These are phyloP conservation scores for Metschnikowia orientalis DNA, from an alignment of 805 yeast species.

Conservation along the genomic window DNA sequence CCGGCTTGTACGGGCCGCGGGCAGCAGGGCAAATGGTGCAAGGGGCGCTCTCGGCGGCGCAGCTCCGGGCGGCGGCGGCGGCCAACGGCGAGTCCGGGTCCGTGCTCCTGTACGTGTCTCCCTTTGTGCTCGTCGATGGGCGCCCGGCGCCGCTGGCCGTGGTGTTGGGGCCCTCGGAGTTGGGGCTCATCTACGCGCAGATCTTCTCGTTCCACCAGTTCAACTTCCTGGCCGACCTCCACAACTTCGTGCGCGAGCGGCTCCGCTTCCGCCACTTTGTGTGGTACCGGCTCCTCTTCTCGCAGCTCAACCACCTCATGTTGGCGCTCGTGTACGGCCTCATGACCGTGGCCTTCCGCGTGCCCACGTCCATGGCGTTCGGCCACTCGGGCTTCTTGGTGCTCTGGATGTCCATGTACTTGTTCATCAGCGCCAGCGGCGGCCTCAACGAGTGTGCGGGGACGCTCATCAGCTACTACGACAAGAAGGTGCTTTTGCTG, in stretches of 20 bases:
- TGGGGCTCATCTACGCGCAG: conserved; percentile 31
- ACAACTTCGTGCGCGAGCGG: conserved; percentile 16
- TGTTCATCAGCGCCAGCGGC: conserved; percentile 27
- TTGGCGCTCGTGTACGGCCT: conserved; percentile 29
- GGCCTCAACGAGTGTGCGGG: conserved; percentile 27
- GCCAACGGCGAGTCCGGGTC: conserved; percentile 13
- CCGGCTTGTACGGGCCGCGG: conserved; percentile 17
- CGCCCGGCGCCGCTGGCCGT: conserved; percentile 21
- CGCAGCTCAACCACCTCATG: conserved; percentile 28
- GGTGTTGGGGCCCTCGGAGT: conserved; percentile 30
- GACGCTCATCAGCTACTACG: conserved; percentile 19
- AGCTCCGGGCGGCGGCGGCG: conserved; percentile 14
- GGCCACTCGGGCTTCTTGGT: conserved; percentile 33
- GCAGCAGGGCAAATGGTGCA: conserved; percentile 19
- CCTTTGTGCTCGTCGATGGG: conserved; percentile 20
- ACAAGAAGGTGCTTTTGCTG: conserved; percentile 19
- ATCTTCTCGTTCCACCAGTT: conserved; percentile 33
- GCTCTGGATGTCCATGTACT: conserved; percentile 28
- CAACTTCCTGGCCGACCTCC: conserved; percentile 28
- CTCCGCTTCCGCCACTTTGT: conserved; percentile 25
- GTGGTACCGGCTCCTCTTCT: conserved; percentile 25
- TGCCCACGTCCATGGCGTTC: conserved; percentile 23
- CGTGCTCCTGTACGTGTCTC: conserved; percentile 21
- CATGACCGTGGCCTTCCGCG: conserved; percentile 29
- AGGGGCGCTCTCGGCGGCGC: conserved; percentile 9